Percentiles rank a stretch among this genome's conserved stretches.
Evolutionary conservation across 2,329 filamentous ascomycete species (phyloP).

Genomic region (Penicillium sp.): DNA sequence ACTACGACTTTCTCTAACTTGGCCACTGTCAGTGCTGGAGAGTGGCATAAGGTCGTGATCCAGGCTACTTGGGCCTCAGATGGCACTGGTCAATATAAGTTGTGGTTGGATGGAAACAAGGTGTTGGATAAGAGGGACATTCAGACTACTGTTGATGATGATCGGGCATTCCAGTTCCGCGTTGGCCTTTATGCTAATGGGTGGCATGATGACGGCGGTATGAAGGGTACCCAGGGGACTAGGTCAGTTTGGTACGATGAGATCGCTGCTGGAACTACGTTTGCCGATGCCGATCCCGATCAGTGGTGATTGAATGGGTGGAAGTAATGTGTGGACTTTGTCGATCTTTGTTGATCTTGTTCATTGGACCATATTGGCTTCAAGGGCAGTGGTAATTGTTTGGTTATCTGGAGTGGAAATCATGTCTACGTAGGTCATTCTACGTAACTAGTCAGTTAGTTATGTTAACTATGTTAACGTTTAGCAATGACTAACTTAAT

Average conservation of each 20-base stretch:
- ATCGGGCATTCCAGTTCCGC: constrained; percentile 44
- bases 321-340: too few relatives aligned
- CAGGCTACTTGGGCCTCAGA: constrained; percentile 48
- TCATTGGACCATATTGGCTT: too few relatives aligned
- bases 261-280: constrained; percentile 45
- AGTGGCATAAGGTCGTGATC: constrained; percentile 49
- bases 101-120: constrained; percentile 49
- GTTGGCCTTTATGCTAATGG: constrained; percentile 52
- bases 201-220: constrained; percentile 46
- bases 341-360: too few relatives aligned
- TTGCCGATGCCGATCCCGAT: constrained; percentile 40
- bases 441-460: too few relatives aligned
- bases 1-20: constrained; percentile 34
- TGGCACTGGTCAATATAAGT: constrained; percentile 44
- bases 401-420: too few relatives aligned
- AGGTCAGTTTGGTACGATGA: constrained; percentile 51
- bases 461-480: too few relatives aligned
- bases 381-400: too few relatives aligned
- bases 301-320: background rate
- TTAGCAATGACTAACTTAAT: too few relatives aligned
- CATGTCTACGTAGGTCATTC: too few relatives aligned
- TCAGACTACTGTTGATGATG: constrained; percentile 47
- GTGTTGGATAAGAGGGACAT: constrained; percentile 42
- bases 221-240: constrained; percentile 42
- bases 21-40: constrained; percentile 42